Percentiles rank a stretch among this genome's conserved stretches.
Conservation (phyloP, 371 early-diverging fungal genomes). For the Homolaphlyctis polyrhiza region DNA sequence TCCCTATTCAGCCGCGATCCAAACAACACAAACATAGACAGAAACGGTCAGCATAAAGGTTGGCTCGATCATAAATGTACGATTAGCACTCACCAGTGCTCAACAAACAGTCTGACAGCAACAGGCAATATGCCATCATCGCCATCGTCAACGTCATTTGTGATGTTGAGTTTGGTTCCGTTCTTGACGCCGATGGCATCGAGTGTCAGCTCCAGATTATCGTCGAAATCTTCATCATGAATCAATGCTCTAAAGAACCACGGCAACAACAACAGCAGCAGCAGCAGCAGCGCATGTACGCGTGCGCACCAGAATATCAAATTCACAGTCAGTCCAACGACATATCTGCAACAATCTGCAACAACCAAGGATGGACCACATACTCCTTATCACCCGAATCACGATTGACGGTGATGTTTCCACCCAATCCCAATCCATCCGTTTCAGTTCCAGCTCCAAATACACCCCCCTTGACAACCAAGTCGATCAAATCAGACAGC, state of each 20-base stretch:
- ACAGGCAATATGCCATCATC: not conserved
- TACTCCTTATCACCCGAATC: constrained; percentile 45
- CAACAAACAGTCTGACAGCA: constrained; percentile 5
- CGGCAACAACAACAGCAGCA: too few relatives aligned
- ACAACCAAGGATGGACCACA: not conserved
- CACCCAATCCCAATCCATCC: constrained; percentile 25
- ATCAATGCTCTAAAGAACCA: too few relatives aligned
- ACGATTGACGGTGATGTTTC: constrained; percentile 47
- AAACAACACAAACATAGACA: not conserved
- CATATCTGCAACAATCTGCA: not conserved
- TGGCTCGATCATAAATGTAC: not conserved
- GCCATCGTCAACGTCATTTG: constrained; percentile 15
- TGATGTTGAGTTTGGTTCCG: constrained; percentile 25
- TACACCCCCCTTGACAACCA: constrained; percentile 7
- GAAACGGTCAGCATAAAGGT: not conserved
- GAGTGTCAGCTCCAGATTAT: constrained; percentile 60
- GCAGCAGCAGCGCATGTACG: too few relatives aligned
- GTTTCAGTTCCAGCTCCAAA: constrained; percentile 3
- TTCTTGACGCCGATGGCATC: constrained; percentile 52
- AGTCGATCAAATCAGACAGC: constrained; percentile 16
- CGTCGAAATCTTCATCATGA: constrained; percentile 89
- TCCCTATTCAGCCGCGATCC: not conserved
- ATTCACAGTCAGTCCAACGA: not conserved
- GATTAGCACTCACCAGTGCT: constrained; percentile 8
- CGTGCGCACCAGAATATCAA: not conserved